A percentile compares a stretch with the other conserved stretches of the same genome.
Evolutionary conservation across 768 basidiomycete species (phyloP).

Genomic region (Leccinellum albellum): DNA sequence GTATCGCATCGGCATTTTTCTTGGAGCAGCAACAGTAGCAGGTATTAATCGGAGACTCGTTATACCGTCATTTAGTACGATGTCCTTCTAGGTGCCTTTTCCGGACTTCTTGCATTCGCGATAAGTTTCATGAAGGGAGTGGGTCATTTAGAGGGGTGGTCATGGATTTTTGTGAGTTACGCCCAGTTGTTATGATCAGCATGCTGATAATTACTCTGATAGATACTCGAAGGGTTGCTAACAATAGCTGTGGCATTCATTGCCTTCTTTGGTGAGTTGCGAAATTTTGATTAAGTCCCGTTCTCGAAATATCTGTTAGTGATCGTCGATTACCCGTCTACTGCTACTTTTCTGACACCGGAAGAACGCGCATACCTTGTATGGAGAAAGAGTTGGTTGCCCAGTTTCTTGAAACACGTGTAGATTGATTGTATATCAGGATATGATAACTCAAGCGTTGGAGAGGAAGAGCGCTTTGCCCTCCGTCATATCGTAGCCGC

Average conservation of each 20-base stretch:
- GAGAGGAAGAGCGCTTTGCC: conserved; percentile 53
- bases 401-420: conserved; percentile 34
- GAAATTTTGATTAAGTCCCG: background rate
- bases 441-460: conserved; percentile 27
- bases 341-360: conserved; percentile 13
- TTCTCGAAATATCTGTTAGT: conserved; percentile 31
- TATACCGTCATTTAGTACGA: background rate
- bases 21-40: conserved; percentile 59
- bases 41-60: conserved; percentile 25
- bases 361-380: conserved; percentile 17
- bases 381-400: conserved; percentile 19
- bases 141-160: conserved; percentile 51
- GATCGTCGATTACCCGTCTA: conserved; percentile 47
- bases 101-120: conserved; percentile 54
- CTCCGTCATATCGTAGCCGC: conserved; percentile 50
- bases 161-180: conserved; percentile 59
- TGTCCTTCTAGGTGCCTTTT: conserved; percentile 44
- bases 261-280: conserved; percentile 44
- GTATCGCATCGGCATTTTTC: conserved; percentile 59
- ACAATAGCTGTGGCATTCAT: conserved; percentile 56
- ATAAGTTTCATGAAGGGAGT: conserved; percentile 51
- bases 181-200: background rate
- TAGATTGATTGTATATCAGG: conserved; percentile 46
- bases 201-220: background rate
- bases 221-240: conserved; percentile 41